Percentiles rank a stretch among this genome's conserved stretches.
Evolutionary conservation across 2,329 filamentous ascomycete genomes (phyloP).

Genomic region (Arthrobotrys sphaeroides): DNA sequence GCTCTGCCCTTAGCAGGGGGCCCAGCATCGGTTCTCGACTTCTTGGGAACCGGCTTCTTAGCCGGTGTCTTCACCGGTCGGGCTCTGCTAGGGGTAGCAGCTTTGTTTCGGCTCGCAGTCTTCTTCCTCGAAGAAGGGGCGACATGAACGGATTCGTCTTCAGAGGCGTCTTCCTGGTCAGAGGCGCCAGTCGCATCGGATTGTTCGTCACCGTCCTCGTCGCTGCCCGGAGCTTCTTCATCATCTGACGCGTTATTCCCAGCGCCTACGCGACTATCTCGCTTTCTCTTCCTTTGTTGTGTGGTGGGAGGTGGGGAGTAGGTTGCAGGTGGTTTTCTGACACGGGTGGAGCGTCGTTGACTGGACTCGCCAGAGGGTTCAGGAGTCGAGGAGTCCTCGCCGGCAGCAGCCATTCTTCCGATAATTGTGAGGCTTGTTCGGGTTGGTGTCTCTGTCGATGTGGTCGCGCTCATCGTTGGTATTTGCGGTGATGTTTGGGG

Average conservation of each 20-base stretch:
- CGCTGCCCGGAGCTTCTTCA: conserved; percentile 38
- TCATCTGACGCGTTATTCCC: conserved; percentile 51
- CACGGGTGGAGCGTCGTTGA: conserved; percentile 49
- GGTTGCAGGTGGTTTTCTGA: conserved; percentile 42
- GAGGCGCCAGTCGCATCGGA: conserved; percentile 44
- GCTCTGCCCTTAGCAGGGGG: conserved; percentile 48
- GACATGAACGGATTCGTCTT: conserved; percentile 44
- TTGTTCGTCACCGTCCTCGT: conserved; percentile 41
- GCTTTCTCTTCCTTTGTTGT: conserved; percentile 49
- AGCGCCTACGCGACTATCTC: conserved; percentile 53
- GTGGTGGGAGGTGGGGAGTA: conserved; percentile 53
- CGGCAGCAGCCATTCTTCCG: conserved; percentile 50
- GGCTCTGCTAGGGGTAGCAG: conserved; percentile 24
- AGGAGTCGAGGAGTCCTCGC: conserved; percentile 42
- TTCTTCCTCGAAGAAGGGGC: conserved; percentile 45
- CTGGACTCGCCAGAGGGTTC: conserved; percentile 50
- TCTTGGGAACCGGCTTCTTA: conserved; percentile 48
- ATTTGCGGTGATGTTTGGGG: conserved; percentile 27
- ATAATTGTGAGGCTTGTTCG: conserved; percentile 52
- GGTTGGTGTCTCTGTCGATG: conserved; percentile 50
- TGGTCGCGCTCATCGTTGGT: conserved; percentile 52
- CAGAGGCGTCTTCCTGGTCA: conserved; percentile 43
- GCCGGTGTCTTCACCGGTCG: conserved; percentile 24
- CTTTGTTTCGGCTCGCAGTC: conserved; percentile 14
- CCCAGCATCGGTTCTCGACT: conserved; percentile 49